phyloP scores from a whole-genome alignment of 768 basidiomycete species.

The Lentinula detonsa region DNA sequence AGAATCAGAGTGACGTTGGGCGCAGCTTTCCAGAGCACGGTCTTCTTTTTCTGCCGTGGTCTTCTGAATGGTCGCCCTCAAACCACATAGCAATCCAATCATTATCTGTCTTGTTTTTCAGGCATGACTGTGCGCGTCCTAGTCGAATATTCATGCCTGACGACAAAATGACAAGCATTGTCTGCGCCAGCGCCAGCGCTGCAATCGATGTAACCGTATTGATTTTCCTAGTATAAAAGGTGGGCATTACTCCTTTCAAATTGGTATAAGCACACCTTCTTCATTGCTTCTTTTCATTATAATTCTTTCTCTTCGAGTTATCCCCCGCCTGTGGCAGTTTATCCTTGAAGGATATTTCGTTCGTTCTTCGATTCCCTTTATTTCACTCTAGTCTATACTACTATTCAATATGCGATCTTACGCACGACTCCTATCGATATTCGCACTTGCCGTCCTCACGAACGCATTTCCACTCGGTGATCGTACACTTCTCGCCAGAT shows the following conservation, averaged over 20 bases:
- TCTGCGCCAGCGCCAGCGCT: not conserved
- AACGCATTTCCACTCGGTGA: not conserved
- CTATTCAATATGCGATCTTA: not conserved
- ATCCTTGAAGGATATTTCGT: slow-evolving; percentile 2
- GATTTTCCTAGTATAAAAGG: not conserved
- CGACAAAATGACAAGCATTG: not conserved
- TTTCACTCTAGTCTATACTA: not conserved
- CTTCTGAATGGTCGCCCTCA: not conserved
- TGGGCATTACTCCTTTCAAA: not conserved
- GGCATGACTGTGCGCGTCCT: not conserved
- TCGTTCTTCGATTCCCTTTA: not conserved
- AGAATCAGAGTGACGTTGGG: not conserved
- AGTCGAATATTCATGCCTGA: not conserved
- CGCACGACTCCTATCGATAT: not conserved
- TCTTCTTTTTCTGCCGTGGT: not conserved
- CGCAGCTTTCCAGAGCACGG: not conserved
- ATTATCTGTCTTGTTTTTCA: not conserved
- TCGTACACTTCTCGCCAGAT: not conserved
- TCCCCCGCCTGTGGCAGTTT: not conserved
- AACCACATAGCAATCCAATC: not conserved
- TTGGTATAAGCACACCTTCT: not conserved
- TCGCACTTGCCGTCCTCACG: not conserved
- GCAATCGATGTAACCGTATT: not conserved
- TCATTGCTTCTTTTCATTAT: not conserved
- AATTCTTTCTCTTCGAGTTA: not conserved